Percentiles rank a stretch among this genome's conserved stretches.
Evolutionary conservation across 371 early-diverging fungal species (phyloP).

Genomic region (Apophysomyces ossiformis): DNA sequence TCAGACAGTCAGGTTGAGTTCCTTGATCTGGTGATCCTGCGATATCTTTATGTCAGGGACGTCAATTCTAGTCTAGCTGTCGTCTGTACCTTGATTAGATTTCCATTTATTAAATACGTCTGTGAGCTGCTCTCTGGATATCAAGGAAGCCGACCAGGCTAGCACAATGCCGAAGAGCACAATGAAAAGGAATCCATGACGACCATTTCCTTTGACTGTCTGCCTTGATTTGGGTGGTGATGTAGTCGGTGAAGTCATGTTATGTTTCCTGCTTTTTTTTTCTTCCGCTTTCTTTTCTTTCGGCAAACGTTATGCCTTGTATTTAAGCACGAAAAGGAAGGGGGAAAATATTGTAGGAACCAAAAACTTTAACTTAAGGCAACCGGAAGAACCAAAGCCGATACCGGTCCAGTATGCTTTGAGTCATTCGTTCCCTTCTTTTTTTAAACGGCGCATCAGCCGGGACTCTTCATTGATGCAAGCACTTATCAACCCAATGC

Average conservation of each 20-base stretch:
- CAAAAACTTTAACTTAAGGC: too few species aligned
- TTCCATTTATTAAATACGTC: background rate
- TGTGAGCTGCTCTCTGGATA: slow-evolving; percentile 10
- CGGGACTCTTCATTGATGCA: too few species aligned
- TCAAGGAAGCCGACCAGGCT: slow-evolving; percentile 13
- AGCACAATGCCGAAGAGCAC: slow-evolving; percentile 15
- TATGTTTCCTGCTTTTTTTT: background rate
- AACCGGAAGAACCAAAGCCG: too few species aligned
- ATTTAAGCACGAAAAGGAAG: too few species aligned
- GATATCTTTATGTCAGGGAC: background rate
- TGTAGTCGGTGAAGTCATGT: background rate
- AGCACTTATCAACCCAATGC: too few species aligned
- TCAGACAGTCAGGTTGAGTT: slow-evolving; percentile 23
- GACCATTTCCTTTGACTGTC: background rate
- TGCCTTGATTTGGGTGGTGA: background rate
- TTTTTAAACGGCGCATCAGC: too few species aligned
- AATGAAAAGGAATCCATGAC: slow-evolving; percentile 12
- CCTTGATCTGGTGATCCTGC: background rate
- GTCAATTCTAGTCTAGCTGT: background rate
- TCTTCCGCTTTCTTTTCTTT: background rate
- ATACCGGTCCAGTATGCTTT: too few species aligned
- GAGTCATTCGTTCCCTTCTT: too few species aligned
- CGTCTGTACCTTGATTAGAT: background rate
- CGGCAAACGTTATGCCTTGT: background rate
- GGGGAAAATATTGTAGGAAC: too few species aligned